phyloP scores from a whole-genome alignment of 1,139 yeast species.

The Candida labiduridarum region DNA sequence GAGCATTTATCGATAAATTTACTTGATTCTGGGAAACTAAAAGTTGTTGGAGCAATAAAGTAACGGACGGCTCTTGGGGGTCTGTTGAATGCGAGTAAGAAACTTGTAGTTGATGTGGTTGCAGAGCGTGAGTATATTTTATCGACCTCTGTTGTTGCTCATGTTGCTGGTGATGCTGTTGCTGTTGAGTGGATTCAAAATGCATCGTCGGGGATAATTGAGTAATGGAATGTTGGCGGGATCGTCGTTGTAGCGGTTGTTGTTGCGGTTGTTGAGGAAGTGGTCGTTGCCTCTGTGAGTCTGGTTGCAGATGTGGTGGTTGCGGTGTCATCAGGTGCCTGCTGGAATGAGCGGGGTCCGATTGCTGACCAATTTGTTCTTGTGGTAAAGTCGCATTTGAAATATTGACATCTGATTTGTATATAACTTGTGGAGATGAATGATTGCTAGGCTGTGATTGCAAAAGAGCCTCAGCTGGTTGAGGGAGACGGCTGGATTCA shows the following conservation, averaged over 20 bases:
- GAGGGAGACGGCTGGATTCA: neutral
- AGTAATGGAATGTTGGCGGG: neutral
- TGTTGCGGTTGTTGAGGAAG: neutral
- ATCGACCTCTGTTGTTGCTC: neutral
- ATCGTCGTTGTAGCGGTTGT: neutral
- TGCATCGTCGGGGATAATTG: slow-evolving; percentile 1
- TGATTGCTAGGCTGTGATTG: neutral
- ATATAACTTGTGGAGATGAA: slow-evolving; percentile 1
- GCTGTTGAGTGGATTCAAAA: neutral
- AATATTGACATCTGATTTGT: slow-evolving; percentile 1
- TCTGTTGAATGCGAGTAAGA: neutral
- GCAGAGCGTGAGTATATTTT: neutral
- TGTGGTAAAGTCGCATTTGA: neutral
- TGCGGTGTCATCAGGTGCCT: slow-evolving; percentile 1
- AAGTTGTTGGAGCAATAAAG: slow-evolving; percentile 7
- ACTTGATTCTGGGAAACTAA: slow-evolving; percentile 14
- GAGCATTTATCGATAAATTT: slow-evolving; percentile 16
- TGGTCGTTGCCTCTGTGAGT: neutral
- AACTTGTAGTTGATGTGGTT: neutral
- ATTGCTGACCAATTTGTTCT: neutral
- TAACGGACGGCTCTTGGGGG: neutral
- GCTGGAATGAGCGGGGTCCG: neutral
- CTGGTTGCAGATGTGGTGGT: neutral
- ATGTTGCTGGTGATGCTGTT: neutral
- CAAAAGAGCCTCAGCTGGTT: neutral